Evolutionary conservation across 1,139 yeast species (phyloP).

Genomic region (Yarrowia galli): DNA sequence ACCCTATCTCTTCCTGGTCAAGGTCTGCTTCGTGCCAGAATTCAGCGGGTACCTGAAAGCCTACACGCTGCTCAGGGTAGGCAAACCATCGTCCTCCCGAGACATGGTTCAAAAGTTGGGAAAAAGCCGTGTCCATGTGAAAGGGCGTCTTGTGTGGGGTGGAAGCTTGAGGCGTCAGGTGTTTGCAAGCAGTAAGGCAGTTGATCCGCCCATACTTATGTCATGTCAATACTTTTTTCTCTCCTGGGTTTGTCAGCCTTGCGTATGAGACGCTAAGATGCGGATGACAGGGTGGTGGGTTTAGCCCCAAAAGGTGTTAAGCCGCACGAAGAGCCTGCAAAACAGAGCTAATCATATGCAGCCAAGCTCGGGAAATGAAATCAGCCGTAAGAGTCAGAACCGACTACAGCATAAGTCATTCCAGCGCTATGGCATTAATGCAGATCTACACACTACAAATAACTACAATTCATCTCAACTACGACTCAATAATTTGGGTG

Average conservation of each 20-base stretch:
- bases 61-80: neutral
- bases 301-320: neutral
- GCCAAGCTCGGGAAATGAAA: neutral
- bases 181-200: neutral
- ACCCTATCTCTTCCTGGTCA: neutral
- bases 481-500: neutral
- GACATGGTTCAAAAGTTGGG: neutral
- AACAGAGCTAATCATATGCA: neutral
- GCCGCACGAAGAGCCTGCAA: neutral
- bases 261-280: neutral
- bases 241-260: neutral
- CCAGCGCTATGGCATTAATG: too few relatives aligned
- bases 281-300: constrained; percentile 8
- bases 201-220: neutral
- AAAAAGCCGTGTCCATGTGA: neutral
- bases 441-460: neutral
- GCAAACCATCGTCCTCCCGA: neutral
- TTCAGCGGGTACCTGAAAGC: neutral
- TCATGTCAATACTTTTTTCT: neutral
- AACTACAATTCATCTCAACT: too few relatives aligned
- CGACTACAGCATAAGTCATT: too few relatives aligned
- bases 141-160: neutral
- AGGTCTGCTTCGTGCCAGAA: neutral
- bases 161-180: too few relatives aligned
- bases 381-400: too few relatives aligned